Evolutionary conservation across 345 rosid species (phyloP).

Genomic region (Aegle marmelos): DNA sequence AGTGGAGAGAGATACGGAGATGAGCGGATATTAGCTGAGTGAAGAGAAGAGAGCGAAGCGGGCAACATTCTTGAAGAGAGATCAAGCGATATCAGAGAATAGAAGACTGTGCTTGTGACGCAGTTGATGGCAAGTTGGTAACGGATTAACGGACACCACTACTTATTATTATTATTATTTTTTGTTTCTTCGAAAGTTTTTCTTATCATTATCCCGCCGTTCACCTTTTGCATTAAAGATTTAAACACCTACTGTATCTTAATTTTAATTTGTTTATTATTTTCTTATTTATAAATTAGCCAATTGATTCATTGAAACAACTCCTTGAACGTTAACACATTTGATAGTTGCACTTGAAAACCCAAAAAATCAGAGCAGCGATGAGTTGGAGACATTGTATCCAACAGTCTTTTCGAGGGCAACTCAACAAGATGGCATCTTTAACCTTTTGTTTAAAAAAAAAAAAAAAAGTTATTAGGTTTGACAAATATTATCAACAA

Average conservation of each 20-base stretch:
- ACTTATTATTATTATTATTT: background rate
- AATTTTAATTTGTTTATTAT: too few species aligned
- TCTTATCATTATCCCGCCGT: background rate
- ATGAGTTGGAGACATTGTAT: too few species aligned
- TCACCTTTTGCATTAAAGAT: background rate
- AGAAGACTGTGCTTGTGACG: background rate
- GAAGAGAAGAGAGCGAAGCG: constrained; percentile 30
- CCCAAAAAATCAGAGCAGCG: too few species aligned
- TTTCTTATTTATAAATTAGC: too few species aligned
- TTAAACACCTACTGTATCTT: too few species aligned
- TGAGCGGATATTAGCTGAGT: constrained; percentile 21
- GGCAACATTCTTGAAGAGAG: constrained; percentile 17
- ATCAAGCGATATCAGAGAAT: too few species aligned
- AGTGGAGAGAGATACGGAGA: constrained; percentile 26
- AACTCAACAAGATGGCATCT: too few species aligned
- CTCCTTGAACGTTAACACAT: too few species aligned
- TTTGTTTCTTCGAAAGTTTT: background rate
- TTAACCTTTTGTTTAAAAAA: too few species aligned
- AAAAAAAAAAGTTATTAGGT: too few species aligned
- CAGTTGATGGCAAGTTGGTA: background rate
- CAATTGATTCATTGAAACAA: background rate
- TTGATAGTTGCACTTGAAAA: too few species aligned
- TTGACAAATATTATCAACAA: background rate
- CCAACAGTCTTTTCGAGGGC: too few species aligned
- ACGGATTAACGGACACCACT: constrained; percentile 41